Base-by-base conservation (phyloP, 148 eudicot species). In the Talinum fruticosum region DNA sequence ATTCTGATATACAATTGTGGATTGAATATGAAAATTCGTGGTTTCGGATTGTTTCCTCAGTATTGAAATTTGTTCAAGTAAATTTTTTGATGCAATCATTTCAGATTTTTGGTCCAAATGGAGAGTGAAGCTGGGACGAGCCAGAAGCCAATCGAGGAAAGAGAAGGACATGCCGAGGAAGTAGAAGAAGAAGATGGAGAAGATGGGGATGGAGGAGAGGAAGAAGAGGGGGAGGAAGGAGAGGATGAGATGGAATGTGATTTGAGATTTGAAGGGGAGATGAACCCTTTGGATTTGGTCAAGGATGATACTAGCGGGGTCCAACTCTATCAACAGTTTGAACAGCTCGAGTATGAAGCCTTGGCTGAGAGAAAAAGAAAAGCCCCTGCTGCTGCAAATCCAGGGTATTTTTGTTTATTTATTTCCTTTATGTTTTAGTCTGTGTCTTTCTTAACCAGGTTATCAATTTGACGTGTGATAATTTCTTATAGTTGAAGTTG, bases 361-460 rank as follows among this genome's bases (percentile, higher is more conserved):
- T 78, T 90, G 83, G 98, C 89, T 37, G 86, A 79, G 33, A 87
- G 79, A 76, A 94, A 90, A 79, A 89, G 92, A 35, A 85, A 86
- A 72, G 75, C 82, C 28, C 72, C 59, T 49, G 84, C 81, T 6
- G 75, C 6, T 80, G 44, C 49, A 64, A 69, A 77, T 80, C 82
- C 82, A 81, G 81, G 79, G 84, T 76, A 87, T 68, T 66, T 67
- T 69, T 26, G 51, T 73, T 54, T 66, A 6, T 45, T n/a, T 5
- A 33, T 28, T 26, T 18, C 16, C 66, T 62, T 26, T 12, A 28
- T 62, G 66, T 3, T 28, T 57, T 62, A 28, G 66, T 26, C 28
- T 26, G 18, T 28, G 18, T 28, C 32, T 62, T 62, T 28, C 33
- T 13, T 62, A 62, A 13, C 32, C 18, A 24, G 6, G 66, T 62